These are phyloP conservation scores for Yamadazyma sp. DNA, from an alignment of 1,139 yeast species.

Conservation along the genomic window DNA sequence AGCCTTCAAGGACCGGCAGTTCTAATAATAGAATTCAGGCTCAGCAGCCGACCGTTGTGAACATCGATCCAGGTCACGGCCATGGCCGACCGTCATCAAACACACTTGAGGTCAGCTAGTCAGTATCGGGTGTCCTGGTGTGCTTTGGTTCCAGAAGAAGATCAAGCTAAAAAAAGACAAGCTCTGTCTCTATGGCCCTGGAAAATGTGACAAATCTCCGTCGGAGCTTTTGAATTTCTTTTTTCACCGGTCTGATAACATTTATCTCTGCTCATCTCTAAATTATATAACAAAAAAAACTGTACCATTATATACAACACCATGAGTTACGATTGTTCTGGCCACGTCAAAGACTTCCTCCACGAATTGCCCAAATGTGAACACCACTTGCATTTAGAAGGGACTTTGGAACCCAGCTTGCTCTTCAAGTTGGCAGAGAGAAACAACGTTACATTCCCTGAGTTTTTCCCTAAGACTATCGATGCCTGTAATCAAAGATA, in stretches of 20 bases:
- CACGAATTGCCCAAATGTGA: conserved; percentile 77
- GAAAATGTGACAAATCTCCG: no score
- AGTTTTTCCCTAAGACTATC: conserved; percentile 53
- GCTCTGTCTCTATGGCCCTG: no score
- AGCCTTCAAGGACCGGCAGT: no score
- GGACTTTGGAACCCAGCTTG: conserved; percentile 72
- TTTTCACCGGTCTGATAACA: not conserved
- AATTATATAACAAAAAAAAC: not conserved
- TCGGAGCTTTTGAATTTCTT: conserved; percentile 1
- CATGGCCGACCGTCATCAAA: no score
- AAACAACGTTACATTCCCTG: conserved; percentile 57
- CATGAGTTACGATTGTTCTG: conserved; percentile 16
- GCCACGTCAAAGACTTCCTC: conserved; percentile 42
- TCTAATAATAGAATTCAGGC: not conserved
- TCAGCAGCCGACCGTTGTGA: not conserved
- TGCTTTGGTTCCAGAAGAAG: no score
- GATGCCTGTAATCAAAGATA: conserved; percentile 60
- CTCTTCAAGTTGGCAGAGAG: conserved; percentile 65
- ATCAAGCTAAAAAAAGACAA: no score
- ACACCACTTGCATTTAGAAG: conserved; percentile 80
- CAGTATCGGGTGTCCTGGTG: no score
- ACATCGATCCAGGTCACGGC: no score
- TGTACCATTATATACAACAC: not conserved
- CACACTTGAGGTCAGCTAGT: no score
- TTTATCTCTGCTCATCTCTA: conserved; percentile 1